Percentiles rank a stretch among this genome's conserved stretches.
Evolutionary conservation across 768 basidiomycete species (phyloP).

Genomic region (Leucosporidium yakuticum): DNA sequence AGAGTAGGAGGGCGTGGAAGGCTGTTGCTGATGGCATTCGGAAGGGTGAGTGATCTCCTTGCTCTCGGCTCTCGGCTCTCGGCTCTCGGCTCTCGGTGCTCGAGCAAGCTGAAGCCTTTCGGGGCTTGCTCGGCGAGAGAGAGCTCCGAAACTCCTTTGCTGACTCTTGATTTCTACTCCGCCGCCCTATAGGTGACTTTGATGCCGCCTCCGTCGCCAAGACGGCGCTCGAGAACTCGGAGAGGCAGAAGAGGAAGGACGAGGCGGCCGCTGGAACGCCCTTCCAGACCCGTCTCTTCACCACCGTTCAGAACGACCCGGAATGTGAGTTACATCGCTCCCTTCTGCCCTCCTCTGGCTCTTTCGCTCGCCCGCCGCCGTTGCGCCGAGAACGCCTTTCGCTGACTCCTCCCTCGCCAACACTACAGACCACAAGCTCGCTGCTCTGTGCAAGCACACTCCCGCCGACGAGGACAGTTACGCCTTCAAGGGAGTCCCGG

Average conservation of each 20-base stretch:
- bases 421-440: background rate
- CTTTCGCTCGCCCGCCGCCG: no score
- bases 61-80: background rate
- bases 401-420: background rate
- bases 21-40: conserved; percentile 84
- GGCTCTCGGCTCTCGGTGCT: no score
- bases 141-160: no score
- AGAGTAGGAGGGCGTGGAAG: conserved; percentile 78
- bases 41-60: conserved; percentile 44
- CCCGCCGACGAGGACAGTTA: conserved; percentile 27
- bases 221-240: conserved; percentile 89
- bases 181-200: conserved; percentile 58
- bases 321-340: conserved; percentile 53
- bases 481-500: conserved; percentile 14
- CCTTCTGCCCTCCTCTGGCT: background rate
- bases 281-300: conserved; percentile 76
- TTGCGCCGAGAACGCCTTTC: background rate
- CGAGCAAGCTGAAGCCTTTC: no score
- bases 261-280: conserved; percentile 64
- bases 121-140: no score
- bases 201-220: conserved; percentile 85
- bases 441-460: conserved; percentile 13
- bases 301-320: conserved; percentile 61
- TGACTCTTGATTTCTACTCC: background rate
- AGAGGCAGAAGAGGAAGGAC: conserved; percentile 78